phyloP scores from a whole-genome alignment of 164 flowering plant genomes.

The Saururus chinensis region DNA sequence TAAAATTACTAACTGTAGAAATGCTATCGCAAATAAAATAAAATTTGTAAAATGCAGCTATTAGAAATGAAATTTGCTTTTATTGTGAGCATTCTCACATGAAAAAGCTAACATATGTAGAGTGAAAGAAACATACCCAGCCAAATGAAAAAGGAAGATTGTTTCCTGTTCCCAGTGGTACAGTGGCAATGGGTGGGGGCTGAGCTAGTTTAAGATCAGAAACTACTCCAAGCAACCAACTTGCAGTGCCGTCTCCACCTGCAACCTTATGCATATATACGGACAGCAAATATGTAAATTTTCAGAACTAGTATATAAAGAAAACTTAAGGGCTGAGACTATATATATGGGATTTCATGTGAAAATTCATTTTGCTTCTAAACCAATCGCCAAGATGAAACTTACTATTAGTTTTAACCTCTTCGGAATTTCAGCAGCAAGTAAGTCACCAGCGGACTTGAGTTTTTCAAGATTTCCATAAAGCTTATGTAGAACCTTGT shows the following conservation, averaged over 20 bases:
- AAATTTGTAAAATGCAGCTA: no score
- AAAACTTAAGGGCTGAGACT: neutral
- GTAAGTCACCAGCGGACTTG: slow-evolving; percentile 27
- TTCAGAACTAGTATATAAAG: no score
- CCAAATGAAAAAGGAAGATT: slow-evolving; percentile 87
- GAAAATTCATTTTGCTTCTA: neutral
- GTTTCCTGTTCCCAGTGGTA: slow-evolving; percentile 93
- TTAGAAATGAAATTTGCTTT: neutral
- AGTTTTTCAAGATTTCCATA: slow-evolving; percentile 51
- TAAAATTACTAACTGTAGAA: neutral
- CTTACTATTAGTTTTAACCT: slow-evolving; percentile 68
- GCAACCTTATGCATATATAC: slow-evolving; percentile 53
- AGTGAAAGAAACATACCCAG: slow-evolving; percentile 37
- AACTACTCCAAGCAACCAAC: slow-evolving; percentile 93
- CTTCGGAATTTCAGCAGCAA: slow-evolving; percentile 41
- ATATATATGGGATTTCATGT: no score
- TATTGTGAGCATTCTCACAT: neutral
- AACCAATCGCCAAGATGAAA: neutral
- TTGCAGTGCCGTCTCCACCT: slow-evolving; percentile 96
- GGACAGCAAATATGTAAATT: neutral
- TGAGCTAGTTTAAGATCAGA: slow-evolving; percentile 72
- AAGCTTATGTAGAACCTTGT: slow-evolving; percentile 44
- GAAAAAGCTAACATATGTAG: neutral
- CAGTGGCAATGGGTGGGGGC: slow-evolving; percentile 85
- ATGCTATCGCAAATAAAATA: neutral